Base-by-base conservation (phyloP, 192 early-diverging fungal species). In the Coemansia sp. region DNA sequence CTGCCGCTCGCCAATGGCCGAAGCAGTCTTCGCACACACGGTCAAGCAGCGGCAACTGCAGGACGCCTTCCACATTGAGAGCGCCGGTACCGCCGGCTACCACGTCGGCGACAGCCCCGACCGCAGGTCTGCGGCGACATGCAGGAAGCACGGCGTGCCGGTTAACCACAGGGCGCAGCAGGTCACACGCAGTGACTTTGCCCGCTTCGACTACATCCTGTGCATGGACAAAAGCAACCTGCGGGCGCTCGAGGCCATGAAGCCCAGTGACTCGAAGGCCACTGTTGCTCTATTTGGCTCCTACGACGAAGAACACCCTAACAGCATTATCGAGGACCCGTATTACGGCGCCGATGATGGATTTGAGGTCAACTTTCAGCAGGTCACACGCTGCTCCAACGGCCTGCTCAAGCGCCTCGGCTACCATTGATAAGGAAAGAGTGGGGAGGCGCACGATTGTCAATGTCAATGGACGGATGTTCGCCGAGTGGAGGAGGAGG, bases 221-320 rank as follows among this genome's bases (percentile, higher is more conserved):
- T 93, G 91, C 71, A 96, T 96, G 93, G 95, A 98, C 60, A 77
- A 86, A 24, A 79, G 82, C 49, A 94, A 94, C 69, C 64, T 93
- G 27, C 38, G 58, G 4, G 82, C 91, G 62, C 55, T 91, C 39
- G 66, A 81, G 61, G 61, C 47, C 1, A 58, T 75, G 24, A 58
- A 73, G 63, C 81, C 84, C 0, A 44, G 52, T 34, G 68, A 67
- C 0, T 67, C 68, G 23, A 72, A 44, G 15, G 79, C 79, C 6
- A 39, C 48, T 8, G 57, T 66, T 25, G 62, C 55, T 17, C 38
- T 81, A 61, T 81, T 81, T 60, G 79, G 79, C 19, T 48, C 64
- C 23, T 81, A 69, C 43, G 66, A 67, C 34, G 41, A 38, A 15
- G 17, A 51, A 10, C 15, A 33, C 1, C 55, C 34, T 0, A 68